Evolutionary conservation across 805 yeast genomes (phyloP).

Genomic region (Wilhelminamyces savonicus): DNA sequence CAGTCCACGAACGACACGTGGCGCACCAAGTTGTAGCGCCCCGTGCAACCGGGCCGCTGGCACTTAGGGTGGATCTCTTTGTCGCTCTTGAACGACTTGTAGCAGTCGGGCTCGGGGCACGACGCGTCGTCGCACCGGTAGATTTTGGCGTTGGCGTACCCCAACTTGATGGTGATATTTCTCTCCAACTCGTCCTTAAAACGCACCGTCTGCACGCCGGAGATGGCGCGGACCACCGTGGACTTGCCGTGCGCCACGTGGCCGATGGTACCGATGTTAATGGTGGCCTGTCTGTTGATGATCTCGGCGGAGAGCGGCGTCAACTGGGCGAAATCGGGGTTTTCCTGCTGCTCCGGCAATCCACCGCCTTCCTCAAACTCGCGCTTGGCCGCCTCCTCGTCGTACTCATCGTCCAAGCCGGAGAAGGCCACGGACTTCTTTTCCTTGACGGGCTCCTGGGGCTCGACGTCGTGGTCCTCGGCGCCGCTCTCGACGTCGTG

Average conservation of each 20-base stretch:
- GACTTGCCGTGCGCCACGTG: slow-evolving; percentile 97
- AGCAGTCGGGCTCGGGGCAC: slow-evolving; percentile 93
- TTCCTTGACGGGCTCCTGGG: slow-evolving; percentile 21
- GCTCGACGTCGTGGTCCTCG: slow-evolving; percentile 40
- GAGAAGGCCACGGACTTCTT: slow-evolving; percentile 84
- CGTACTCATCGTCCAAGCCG: slow-evolving; percentile 59
- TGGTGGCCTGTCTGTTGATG: slow-evolving; percentile 97
- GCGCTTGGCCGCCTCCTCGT: slow-evolving; percentile 68
- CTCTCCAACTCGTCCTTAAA: slow-evolving; percentile 98
- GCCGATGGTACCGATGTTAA: slow-evolving; percentile 97
- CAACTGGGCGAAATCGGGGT: slow-evolving; percentile 75
- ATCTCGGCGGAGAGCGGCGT: slow-evolving; percentile 93
- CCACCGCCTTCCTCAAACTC: slow-evolving; percentile 99
- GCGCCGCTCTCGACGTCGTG: slow-evolving; percentile 41
- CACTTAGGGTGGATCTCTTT: slow-evolving; percentile 93
- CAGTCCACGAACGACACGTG: slow-evolving; percentile 99
- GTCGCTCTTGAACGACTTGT: slow-evolving; percentile 89
- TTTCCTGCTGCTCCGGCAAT: slow-evolving; percentile 89
- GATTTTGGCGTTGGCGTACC: slow-evolving; percentile 98
- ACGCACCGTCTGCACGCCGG: slow-evolving; percentile 98
- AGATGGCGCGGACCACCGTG: slow-evolving; percentile 91
- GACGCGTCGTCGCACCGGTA: slow-evolving; percentile 82
- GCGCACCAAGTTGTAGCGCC: slow-evolving; percentile 84
- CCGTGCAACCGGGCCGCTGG: slow-evolving; percentile 80
- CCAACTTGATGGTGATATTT: slow-evolving; percentile 96